phyloP scores from a whole-genome alignment of 257 asterid species.

The Nyctanthes arbortristis region DNA sequence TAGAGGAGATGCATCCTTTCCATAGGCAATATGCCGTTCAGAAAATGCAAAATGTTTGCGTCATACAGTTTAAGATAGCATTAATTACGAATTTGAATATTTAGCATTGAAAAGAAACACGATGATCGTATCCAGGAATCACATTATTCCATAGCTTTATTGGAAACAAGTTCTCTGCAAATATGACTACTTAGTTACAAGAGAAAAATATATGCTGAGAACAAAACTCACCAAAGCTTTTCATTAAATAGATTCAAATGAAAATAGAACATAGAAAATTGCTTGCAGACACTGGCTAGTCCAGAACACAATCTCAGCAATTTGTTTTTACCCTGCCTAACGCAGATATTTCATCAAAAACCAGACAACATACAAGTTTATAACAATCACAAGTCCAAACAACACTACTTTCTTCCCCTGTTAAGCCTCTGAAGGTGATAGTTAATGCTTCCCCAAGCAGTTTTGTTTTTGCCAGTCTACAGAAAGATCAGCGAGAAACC shows the following conservation, averaged over 20 bases:
- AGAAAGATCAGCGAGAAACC: slow-evolving; percentile 7
- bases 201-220: neutral
- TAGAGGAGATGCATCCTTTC: too few relatives aligned
- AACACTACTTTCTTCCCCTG: slow-evolving; percentile 58
- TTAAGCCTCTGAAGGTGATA: slow-evolving; percentile 91
- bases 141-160: neutral
- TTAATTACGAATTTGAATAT: too few relatives aligned
- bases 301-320: slow-evolving; percentile 8
- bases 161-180: slow-evolving; percentile 1
- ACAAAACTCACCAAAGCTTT: neutral
- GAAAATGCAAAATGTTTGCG: too few relatives aligned
- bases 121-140: too few relatives aligned
- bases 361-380: neutral
- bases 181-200: neutral
- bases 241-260: neutral
- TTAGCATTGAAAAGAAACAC: too few relatives aligned
- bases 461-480: slow-evolving; percentile 66
- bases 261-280: slow-evolving; percentile 21
- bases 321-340: slow-evolving; percentile 7
- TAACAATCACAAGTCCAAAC: neutral
- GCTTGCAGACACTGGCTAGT: slow-evolving; percentile 7
- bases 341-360: slow-evolving; percentile 1
- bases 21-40: too few relatives aligned
- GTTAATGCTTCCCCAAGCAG: slow-evolving; percentile 83
- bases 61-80: too few relatives aligned